These are phyloP conservation scores for Micractinium conductrix DNA, from an alignment of 139 green algal species.

Conservation along the genomic window DNA sequence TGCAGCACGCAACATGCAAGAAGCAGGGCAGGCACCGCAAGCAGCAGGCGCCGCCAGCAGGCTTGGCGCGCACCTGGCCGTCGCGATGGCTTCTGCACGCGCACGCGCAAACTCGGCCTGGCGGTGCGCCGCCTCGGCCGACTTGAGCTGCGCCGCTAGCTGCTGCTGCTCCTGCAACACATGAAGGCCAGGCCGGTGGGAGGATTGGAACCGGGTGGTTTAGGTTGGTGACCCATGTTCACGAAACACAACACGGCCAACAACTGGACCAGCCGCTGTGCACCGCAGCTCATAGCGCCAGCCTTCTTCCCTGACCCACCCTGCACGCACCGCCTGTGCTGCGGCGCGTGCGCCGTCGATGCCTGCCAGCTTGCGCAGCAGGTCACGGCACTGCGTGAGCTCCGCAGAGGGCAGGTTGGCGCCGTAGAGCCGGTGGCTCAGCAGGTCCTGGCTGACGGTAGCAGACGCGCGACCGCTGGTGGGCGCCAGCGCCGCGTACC, in stretches of 20 bases:
- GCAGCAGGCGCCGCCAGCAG: not conserved
- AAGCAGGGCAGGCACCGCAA: not conserved
- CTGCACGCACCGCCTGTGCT: slow-evolving; percentile 7
- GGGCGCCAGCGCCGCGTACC: slow-evolving; percentile 7
- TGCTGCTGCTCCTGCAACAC: slow-evolving; percentile 40
- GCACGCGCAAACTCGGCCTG: slow-evolving; percentile 45
- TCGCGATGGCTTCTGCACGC: slow-evolving; percentile 38
- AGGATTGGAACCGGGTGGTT: too few species aligned
- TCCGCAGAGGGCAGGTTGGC: slow-evolving; percentile 36
- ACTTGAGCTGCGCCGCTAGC: slow-evolving; percentile 28
- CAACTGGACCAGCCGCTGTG: too few species aligned
- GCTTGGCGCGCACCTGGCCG: slow-evolving; percentile 26
- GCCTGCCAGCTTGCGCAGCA: slow-evolving; percentile 37
- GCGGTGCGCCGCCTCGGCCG: slow-evolving; percentile 15
- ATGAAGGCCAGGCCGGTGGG: too few species aligned
- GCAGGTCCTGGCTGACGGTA: not conserved
- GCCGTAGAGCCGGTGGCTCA: slow-evolving; percentile 31
- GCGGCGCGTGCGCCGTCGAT: slow-evolving; percentile 16
- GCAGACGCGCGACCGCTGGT: not conserved
- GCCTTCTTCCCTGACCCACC: too few species aligned
- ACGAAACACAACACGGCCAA: too few species aligned
- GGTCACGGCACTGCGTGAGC: slow-evolving; percentile 24
- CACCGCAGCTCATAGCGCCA: too few species aligned
- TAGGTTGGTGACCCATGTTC: too few species aligned
- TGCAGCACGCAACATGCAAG: not conserved